Percentiles rank a stretch among this genome's conserved stretches.
Evolutionary conservation across 2,329 filamentous ascomycete species (phyloP).

Genomic region (Stachybotrys echinatus): DNA sequence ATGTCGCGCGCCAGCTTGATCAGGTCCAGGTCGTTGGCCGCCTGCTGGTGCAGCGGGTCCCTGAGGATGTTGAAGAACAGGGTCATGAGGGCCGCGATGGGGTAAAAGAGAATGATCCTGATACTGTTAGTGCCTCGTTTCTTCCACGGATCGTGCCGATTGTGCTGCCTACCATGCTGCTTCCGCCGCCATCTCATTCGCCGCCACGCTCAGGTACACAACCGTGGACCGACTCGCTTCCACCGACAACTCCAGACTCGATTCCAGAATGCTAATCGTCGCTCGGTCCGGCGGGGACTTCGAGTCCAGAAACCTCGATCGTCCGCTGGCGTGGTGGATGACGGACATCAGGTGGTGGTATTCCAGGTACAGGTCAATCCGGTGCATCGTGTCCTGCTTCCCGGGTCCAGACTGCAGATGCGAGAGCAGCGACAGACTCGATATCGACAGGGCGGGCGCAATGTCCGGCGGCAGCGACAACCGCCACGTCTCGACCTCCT

Average conservation of each 20-base stretch:
- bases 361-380: slow-evolving; percentile 44
- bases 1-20: slow-evolving; percentile 36
- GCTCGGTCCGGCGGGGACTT: slow-evolving; percentile 13
- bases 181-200: slow-evolving; percentile 35
- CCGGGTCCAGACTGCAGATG: background rate
- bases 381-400: slow-evolving; percentile 35
- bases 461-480: slow-evolving; percentile 37
- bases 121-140: background rate
- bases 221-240: slow-evolving; percentile 52
- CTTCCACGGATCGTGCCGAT: accelerated
- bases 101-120: slow-evolving; percentile 53
- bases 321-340: slow-evolving; percentile 49
- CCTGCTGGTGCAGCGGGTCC: slow-evolving; percentile 37
- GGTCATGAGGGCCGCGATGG: slow-evolving; percentile 46
- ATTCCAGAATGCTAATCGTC: slow-evolving; percentile 39
- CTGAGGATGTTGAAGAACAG: slow-evolving; percentile 51
- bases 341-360: slow-evolving; percentile 50
- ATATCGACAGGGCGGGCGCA: slow-evolving; percentile 41
- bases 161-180: slow-evolving; percentile 42
- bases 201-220: slow-evolving; percentile 37
- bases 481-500: slow-evolving; percentile 51
- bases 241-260: slow-evolving; percentile 46
- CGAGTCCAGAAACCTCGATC: slow-evolving; percentile 25
- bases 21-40: slow-evolving; percentile 39
- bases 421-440: background rate